Conservation (phyloP, 176 grass and related monocot genomes). For the Bolboschoenus planiculmis region DNA sequence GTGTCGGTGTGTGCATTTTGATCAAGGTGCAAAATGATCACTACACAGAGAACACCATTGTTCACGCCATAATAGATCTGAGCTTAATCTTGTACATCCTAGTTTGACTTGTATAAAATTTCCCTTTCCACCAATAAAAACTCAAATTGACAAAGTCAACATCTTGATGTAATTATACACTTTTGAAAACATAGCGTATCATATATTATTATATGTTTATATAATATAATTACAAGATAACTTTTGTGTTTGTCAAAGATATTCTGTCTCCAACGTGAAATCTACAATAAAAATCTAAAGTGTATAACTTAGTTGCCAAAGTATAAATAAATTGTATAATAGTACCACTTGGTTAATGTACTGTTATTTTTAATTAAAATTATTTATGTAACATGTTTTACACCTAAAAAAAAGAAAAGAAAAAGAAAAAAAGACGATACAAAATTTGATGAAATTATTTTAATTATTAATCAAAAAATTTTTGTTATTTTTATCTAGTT, state of each 20-base stretch:
- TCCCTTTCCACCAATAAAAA: background rate
- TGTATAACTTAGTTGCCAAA: background rate
- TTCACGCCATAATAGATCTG: background rate
- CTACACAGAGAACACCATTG: background rate
- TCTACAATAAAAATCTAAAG: background rate
- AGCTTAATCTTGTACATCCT: background rate
- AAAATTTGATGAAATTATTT: background rate
- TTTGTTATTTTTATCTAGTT: background rate
- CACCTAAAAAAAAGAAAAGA: too few relatives aligned
- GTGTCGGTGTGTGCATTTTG: background rate
- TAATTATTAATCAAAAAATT: background rate
- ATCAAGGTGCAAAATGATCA: background rate
- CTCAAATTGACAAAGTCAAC: background rate
- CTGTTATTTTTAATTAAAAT: too few relatives aligned
- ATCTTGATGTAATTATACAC: constrained; percentile 20
- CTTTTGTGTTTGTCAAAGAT: background rate
- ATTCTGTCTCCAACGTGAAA: background rate
- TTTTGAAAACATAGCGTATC: background rate
- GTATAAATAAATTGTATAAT: background rate
- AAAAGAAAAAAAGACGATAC: too few relatives aligned
- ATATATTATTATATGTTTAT: background rate
- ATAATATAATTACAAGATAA: background rate
- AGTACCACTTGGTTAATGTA: background rate
- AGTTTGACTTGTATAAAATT: constrained; percentile 14
- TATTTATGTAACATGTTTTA: too few relatives aligned